These are phyloP conservation scores for Hymenoscyphus fraxineus DNA, from an alignment of 2,329 filamentous ascomycete genomes.

Conservation along the genomic window DNA sequence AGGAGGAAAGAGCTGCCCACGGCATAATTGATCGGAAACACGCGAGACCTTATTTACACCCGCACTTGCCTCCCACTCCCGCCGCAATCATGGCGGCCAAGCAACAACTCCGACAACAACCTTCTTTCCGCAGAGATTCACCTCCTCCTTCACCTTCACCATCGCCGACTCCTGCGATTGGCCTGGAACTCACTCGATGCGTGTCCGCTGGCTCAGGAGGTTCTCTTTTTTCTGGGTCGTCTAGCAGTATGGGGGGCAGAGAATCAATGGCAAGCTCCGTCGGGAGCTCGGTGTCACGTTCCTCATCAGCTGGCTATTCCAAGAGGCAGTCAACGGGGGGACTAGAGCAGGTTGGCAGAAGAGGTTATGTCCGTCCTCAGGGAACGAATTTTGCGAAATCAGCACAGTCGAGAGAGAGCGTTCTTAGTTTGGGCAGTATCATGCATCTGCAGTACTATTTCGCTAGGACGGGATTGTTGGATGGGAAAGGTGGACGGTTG, in stretches of 20 bases:
- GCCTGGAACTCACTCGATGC: slow-evolving; percentile 58
- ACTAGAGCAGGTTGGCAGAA: slow-evolving; percentile 37
- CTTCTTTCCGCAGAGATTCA: slow-evolving; percentile 41
- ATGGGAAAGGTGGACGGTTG: slow-evolving; percentile 86
- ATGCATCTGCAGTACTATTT: slow-evolving; percentile 98
- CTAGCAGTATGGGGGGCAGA: slow-evolving; percentile 40
- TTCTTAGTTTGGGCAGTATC: slow-evolving; percentile 94
- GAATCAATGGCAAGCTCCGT: slow-evolving; percentile 51
- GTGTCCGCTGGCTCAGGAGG: slow-evolving; percentile 52
- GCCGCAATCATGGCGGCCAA: slow-evolving; percentile 40
- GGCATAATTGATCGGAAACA: slow-evolving; percentile 18
- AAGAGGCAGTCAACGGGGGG: slow-evolving; percentile 46
- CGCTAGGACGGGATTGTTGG: slow-evolving; percentile 85
- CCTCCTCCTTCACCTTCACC: slow-evolving; percentile 66
- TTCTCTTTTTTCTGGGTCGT: slow-evolving; percentile 47
- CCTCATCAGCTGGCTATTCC: slow-evolving; percentile 56
- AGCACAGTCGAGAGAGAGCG: slow-evolving; percentile 85
- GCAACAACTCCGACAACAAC: slow-evolving; percentile 27
- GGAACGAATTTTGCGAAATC: slow-evolving; percentile 74
- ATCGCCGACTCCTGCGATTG: slow-evolving; percentile 59
- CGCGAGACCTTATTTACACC: background rate
- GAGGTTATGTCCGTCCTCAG: slow-evolving; percentile 36
- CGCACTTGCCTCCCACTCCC: background rate
- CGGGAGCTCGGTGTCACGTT: slow-evolving; percentile 52
- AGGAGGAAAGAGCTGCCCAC: slow-evolving; percentile 6